Evolutionary conservation across 352 stramenopile genomes (phyloP).

Genomic region (Hyaloperonospora arabidopsidis): DNA sequence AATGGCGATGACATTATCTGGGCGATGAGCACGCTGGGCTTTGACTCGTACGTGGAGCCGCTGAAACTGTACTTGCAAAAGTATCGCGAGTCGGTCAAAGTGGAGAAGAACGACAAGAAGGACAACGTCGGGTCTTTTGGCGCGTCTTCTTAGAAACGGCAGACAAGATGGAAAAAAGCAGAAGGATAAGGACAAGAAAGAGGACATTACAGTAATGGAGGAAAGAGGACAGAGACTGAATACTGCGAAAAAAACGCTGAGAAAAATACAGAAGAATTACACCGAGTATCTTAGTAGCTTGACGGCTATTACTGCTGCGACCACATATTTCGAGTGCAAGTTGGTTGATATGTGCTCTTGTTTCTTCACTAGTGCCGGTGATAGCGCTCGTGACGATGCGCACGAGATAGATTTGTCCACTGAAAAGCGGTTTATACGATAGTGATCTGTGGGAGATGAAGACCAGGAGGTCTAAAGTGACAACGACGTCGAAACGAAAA

Average conservation of each 20-base stretch:
- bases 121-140: slow-evolving; percentile 84
- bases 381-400: too few relatives aligned
- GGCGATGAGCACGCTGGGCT: slow-evolving; percentile 99
- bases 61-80: slow-evolving; percentile 98
- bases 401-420: too few relatives aligned
- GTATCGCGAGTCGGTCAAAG: slow-evolving; percentile 93
- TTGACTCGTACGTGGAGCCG: slow-evolving; percentile 99
- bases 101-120: slow-evolving; percentile 89
- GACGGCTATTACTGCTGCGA: too few relatives aligned
- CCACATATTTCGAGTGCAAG: too few relatives aligned
- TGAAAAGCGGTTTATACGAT: too few relatives aligned
- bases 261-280: slow-evolving; percentile 11
- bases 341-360: too few relatives aligned
- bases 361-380: too few relatives aligned
- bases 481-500: too few relatives aligned
- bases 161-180: neutral
- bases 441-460: too few relatives aligned
- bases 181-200: neutral
- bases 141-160: slow-evolving; percentile 59
- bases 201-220: too few relatives aligned
- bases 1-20: slow-evolving; percentile 99
- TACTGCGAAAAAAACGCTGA: slow-evolving; percentile 15
- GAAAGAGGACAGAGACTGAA: neutral
- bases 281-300: too few relatives aligned
- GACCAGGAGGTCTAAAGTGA: too few relatives aligned